Evolutionary conservation across 1,284 basidiomycete genomes (phyloP).

Genomic region (Tranzscheliella williamsii): DNA sequence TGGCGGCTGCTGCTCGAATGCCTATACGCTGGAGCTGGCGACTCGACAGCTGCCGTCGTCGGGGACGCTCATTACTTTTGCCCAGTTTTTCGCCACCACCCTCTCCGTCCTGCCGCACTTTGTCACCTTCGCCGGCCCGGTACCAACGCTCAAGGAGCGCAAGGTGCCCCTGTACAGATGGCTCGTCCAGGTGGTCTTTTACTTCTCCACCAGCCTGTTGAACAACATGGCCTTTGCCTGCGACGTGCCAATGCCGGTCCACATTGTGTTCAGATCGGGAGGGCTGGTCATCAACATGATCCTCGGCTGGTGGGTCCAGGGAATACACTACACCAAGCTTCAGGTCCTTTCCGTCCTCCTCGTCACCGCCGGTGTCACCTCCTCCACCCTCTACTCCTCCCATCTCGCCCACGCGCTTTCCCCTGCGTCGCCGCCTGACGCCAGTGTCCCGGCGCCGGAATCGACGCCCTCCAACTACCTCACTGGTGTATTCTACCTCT

Average conservation of each 20-base stretch:
- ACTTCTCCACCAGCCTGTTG: slow-evolving; percentile 77
- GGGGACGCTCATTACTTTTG: slow-evolving; percentile 56
- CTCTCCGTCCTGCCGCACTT: slow-evolving; percentile 41
- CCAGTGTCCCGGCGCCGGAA: not conserved
- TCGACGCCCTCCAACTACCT: slow-evolving; percentile 64
- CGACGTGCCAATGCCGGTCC: slow-evolving; percentile 83
- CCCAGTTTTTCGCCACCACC: slow-evolving; percentile 53
- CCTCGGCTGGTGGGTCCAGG: slow-evolving; percentile 69
- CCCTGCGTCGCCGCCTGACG: slow-evolving; percentile 9
- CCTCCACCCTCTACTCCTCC: slow-evolving; percentile 74
- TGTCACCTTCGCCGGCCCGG: slow-evolving; percentile 7
- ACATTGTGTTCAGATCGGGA: slow-evolving; percentile 90
- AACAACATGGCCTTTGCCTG: slow-evolving; percentile 89
- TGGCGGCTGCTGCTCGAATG: slow-evolving; percentile 59
- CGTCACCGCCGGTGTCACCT: slow-evolving; percentile 79
- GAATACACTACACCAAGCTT: slow-evolving; percentile 56
- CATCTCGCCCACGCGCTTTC: no score
- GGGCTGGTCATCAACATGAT: slow-evolving; percentile 81
- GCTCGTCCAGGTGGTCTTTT: slow-evolving; percentile 78
- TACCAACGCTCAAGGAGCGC: slow-evolving; percentile 13
- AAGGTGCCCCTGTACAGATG: slow-evolving; percentile 75
- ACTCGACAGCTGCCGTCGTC: slow-evolving; percentile 45
- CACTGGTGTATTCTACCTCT: slow-evolving; percentile 74
- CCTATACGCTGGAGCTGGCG: slow-evolving; percentile 50
- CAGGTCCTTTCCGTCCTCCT: slow-evolving; percentile 69